Conservation (phyloP, 2,329 filamentous ascomycete species). For the Xylaria sp. region DNA sequence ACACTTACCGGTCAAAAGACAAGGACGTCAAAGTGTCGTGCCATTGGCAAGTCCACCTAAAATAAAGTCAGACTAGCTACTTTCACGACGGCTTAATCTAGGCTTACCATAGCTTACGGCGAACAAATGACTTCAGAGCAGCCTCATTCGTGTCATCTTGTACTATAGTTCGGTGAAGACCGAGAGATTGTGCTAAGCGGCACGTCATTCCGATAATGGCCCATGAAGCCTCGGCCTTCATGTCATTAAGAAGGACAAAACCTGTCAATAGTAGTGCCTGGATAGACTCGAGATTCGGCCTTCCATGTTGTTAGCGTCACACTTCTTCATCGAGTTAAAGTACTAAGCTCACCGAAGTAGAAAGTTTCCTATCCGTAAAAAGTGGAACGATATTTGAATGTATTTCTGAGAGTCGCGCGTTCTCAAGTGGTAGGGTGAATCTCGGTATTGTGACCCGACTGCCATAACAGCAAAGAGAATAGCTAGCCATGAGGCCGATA, state of each 20-base stretch:
- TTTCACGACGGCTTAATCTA: conserved; percentile 16
- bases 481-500: conserved; percentile 69
- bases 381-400: conserved; percentile 69
- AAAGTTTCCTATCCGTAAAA: conserved; percentile 67
- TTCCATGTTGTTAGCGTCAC: conserved; percentile 34
- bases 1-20: conserved; percentile 64
- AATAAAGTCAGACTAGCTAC: not conserved
- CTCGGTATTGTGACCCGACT: conserved; percentile 70
- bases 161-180: conserved; percentile 58
- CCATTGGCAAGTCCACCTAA: conserved; percentile 67
- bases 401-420: conserved; percentile 65
- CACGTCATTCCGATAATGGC: conserved; percentile 68
- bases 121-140: conserved; percentile 58
- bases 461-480: conserved; percentile 69
- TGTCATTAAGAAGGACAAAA: conserved; percentile 69
- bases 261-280: conserved; percentile 67
- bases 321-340: too few species aligned
- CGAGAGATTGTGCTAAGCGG: conserved; percentile 68
- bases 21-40: conserved; percentile 70
- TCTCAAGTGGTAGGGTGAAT: conserved; percentile 66
- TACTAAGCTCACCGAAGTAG: conserved; percentile 55
- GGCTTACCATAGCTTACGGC: conserved; percentile 60
- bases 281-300: conserved; percentile 69
- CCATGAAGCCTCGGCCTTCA: conserved; percentile 73
- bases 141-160: conserved; percentile 55